These are phyloP conservation scores for Agrostemma githago DNA, from an alignment of 148 eudicot genomes.

Conservation along the genomic window DNA sequence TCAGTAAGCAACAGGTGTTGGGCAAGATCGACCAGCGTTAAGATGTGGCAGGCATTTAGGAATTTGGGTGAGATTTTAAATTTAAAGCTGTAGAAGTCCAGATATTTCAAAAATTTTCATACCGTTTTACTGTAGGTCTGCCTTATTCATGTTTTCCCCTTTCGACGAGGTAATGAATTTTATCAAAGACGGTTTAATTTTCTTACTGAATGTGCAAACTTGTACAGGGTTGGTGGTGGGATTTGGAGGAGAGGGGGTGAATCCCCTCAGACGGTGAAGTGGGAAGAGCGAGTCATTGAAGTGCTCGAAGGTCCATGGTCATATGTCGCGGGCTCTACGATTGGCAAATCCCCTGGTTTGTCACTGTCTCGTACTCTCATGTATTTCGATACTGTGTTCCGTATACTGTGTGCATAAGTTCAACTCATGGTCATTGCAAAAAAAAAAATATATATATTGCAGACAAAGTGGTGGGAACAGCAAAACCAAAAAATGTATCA, in stretches of 20 bases:
- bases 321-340: constrained; percentile 62
- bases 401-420: not conserved
- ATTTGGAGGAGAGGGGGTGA: constrained; percentile 97
- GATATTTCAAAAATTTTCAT: not conserved
- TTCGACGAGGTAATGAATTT: not conserved
- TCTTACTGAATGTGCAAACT: constrained; percentile 8
- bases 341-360: constrained; percentile 84
- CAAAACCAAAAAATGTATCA: constrained; percentile 61
- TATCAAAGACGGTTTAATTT: no score
- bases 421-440: constrained; percentile 15
- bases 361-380: not conserved
- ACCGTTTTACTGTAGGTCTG: not conserved
- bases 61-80: not conserved
- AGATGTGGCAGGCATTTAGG: not conserved
- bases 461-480: constrained; percentile 88
- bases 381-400: not conserved
- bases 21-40: no score
- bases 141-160: not conserved
- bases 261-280: constrained; percentile 58
- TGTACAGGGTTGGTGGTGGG: constrained; percentile 67
- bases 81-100: not conserved
- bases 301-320: constrained; percentile 95
- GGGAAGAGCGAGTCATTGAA: constrained; percentile 81
- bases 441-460: constrained; percentile 29
- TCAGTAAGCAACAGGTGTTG: not conserved